A percentile compares a stretch with the other conserved stretches of the same genome.
Evolutionary conservation across 2,329 filamentous ascomycete species (phyloP).

Genomic region (Aureobasidium sp.): DNA sequence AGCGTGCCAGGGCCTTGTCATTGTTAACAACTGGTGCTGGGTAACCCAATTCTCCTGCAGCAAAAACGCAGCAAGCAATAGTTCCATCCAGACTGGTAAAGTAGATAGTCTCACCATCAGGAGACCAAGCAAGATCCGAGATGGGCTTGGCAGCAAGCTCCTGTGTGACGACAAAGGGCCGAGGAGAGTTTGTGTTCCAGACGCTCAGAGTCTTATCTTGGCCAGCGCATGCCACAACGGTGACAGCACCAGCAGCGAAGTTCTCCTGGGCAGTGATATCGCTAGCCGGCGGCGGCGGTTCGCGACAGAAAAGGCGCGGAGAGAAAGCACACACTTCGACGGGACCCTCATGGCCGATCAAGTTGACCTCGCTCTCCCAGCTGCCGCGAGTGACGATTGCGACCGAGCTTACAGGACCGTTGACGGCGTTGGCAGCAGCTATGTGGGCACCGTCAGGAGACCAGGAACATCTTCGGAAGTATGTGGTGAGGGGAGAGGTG

Average conservation of each 20-base stretch:
- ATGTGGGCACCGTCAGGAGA: constrained; percentile 96
- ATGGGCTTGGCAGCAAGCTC: constrained; percentile 87
- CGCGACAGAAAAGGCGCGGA: constrained; percentile 72
- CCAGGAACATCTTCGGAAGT: constrained; percentile 95
- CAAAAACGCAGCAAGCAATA: constrained; percentile 73
- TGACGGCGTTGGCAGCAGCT: constrained; percentile 91
- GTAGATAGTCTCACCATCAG: constrained; percentile 80
- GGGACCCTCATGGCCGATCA: constrained; percentile 94
- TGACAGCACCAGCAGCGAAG: constrained; percentile 50
- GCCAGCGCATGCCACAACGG: constrained; percentile 91
- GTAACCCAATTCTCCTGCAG: constrained; percentile 81
- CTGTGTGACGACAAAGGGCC: constrained; percentile 82
- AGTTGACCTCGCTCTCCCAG: constrained; percentile 95
- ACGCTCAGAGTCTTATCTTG: constrained; percentile 95
- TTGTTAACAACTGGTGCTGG: constrained; percentile 82
- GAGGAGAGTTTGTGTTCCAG: constrained; percentile 93
- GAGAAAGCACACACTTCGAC: constrained; percentile 98
- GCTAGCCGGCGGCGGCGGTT: constrained; percentile 49
- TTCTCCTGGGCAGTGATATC: constrained; percentile 38
- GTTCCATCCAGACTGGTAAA: constrained; percentile 83
- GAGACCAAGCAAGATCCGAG: constrained; percentile 88
- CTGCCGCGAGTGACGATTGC: constrained; percentile 86
- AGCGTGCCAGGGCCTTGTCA: constrained; percentile 86
- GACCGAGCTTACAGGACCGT: constrained; percentile 93
- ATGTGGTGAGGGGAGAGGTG: constrained; percentile 89